Base-by-base conservation (phyloP, 2,329 filamentous ascomycete genomes). In the Ophiocordyceps sinensis region DNA sequence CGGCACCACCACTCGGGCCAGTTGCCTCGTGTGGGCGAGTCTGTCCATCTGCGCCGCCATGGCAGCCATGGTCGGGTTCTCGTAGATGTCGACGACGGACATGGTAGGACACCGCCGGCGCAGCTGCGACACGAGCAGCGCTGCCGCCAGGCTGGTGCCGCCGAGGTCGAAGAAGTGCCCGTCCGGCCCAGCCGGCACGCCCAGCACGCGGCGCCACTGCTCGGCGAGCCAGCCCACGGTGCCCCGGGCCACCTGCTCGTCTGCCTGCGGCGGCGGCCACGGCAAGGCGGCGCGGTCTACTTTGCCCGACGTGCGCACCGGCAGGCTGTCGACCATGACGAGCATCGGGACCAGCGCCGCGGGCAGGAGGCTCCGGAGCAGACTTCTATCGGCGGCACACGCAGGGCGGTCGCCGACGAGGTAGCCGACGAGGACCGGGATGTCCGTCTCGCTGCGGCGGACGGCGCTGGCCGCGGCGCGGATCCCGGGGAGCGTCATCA, bases 31-130 rank as follows among this genome's bases (percentile, higher is more conserved):
- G 21, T 41, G 45, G 12, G 42, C 36, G 17, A 51, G 47, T 12
- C 45, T 39, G 9, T 49, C 45, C 8, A 51, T 43, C 9, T 43
- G 47, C 2, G 36, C 28, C 2, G 47, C 32, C 49, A 49, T 49
- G 36, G 43, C 44, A 0, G 19, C 36, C 14, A 51, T 43, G 11
- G 39, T 40, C 7, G 47, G 47, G 15, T 48, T 36, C 31, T 49
- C 47, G 37, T 51, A 51, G 12, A 51, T 40, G 31, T 51, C 47
- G 17, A 46, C 47, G 10, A 51, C 46, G n/a, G 49, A 49, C 10
- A 51, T 37, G 5, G 46, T 43, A 5, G 47, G 49, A 32, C 42
- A 47, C 13, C 40, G 42, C 29, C 42, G 41, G 3, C 49, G 43
- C 36, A 51, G 36, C 32, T 48, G 47, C 17, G 49, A 49, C 11